Conservation (phyloP, 352 stramenopile species). For the Phytophthora rubi region DNA sequence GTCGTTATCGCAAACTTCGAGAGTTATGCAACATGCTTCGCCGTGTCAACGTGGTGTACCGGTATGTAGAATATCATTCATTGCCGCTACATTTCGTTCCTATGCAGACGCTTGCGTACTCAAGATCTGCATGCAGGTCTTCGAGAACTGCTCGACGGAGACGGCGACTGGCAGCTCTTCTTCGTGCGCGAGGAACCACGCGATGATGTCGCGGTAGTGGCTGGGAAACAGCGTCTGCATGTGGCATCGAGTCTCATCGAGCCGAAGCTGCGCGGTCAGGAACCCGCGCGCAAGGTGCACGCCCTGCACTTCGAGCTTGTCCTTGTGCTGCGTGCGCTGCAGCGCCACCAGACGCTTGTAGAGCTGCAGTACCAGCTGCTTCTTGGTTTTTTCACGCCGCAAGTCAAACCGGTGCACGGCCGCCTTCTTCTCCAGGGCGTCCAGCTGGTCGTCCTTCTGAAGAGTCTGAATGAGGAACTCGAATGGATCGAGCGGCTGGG, state of each 20-base stretch:
- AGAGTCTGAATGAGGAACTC: slow-evolving; percentile 70
- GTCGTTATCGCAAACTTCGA: too few species aligned
- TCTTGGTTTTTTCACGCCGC: slow-evolving; percentile 70
- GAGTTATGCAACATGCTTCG: background rate
- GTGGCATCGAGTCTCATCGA: slow-evolving; percentile 55
- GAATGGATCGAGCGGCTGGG: slow-evolving; percentile 71
- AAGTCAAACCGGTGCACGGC: slow-evolving; percentile 60
- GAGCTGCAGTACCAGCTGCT: slow-evolving; percentile 47
- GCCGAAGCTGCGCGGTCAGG: slow-evolving; percentile 50
- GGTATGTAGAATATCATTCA: background rate
- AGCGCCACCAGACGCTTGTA: slow-evolving; percentile 65
- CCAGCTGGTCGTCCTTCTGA: slow-evolving; percentile 56
- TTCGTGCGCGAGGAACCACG: slow-evolving; percentile 45
- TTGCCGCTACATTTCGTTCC: background rate
- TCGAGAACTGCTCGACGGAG: slow-evolving; percentile 40
- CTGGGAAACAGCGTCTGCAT: slow-evolving; percentile 57
- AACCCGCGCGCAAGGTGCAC: slow-evolving; percentile 49
- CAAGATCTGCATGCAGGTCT: slow-evolving; percentile 50
- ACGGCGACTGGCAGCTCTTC: slow-evolving; percentile 45
- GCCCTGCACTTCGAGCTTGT: slow-evolving; percentile 34
- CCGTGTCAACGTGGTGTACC: background rate
- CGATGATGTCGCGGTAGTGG: slow-evolving; percentile 67
- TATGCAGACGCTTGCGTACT: slow-evolving; percentile 36
- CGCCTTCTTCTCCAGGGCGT: slow-evolving; percentile 54
- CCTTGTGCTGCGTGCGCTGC: slow-evolving; percentile 54